phyloP scores from a whole-genome alignment of 1,284 basidiomycete genomes.

The Apiotrichum siamense region DNA sequence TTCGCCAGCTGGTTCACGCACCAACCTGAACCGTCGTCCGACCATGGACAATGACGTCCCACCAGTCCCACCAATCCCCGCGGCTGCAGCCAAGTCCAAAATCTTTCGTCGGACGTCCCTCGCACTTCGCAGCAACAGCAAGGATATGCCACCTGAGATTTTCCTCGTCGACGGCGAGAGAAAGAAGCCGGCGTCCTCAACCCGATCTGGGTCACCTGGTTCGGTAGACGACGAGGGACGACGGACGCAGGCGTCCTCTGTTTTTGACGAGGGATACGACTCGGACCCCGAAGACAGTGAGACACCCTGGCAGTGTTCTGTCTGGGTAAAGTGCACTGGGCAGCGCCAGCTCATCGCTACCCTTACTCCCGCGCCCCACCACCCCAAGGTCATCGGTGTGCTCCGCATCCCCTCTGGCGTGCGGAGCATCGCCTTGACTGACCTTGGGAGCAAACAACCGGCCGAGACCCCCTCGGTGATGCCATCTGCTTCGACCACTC shows the following conservation, averaged over 20 bases:
- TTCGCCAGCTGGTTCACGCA: neutral
- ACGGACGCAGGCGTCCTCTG: neutral
- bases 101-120: neutral
- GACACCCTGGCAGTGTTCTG: slow-evolving; percentile 80
- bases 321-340: slow-evolving; percentile 43
- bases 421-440: slow-evolving; percentile 56
- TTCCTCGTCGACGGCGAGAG: neutral
- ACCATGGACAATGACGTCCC: neutral
- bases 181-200: neutral
- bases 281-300: slow-evolving; percentile 93
- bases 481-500: no score
- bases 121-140: neutral
- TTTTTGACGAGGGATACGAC: slow-evolving; percentile 43
- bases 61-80: neutral
- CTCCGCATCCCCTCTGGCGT: slow-evolving; percentile 83
- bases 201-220: neutral
- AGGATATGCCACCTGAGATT: no score
- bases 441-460: slow-evolving; percentile 3
- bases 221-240: slow-evolving; percentile 2
- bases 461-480: no score
- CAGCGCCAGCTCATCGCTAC: slow-evolving; percentile 54
- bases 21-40: neutral
- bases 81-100: neutral
- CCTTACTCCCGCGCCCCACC: slow-evolving; percentile 86
- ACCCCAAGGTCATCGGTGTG: slow-evolving; percentile 88